Conservation (phyloP, 768 basidiomycete genomes). For the Scleroderma citrinum region DNA sequence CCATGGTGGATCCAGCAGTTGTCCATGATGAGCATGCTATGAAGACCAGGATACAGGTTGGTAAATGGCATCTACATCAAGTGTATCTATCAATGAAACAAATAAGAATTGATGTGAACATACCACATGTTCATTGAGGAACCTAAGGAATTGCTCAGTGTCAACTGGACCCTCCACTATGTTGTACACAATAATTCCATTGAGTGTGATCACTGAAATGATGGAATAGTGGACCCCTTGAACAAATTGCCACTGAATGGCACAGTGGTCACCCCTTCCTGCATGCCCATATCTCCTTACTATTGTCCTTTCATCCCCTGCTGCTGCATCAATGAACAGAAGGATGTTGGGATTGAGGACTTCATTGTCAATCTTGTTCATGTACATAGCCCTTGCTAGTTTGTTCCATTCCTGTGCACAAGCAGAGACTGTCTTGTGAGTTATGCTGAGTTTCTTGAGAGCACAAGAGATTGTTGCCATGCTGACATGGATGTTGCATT, state of each 20-base stretch:
- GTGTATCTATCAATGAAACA: neutral
- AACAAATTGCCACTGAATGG: slow-evolving; percentile 6
- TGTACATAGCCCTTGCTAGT: neutral
- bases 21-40: slow-evolving; percentile 16
- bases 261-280: slow-evolving; percentile 2
- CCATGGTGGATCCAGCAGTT: slow-evolving; percentile 18
- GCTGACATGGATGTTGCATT: neutral
- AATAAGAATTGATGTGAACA: neutral
- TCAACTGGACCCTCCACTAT: slow-evolving; percentile 14
- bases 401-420: slow-evolving; percentile 9
- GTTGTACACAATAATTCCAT: slow-evolving; percentile 15
- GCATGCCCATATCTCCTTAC: neutral
- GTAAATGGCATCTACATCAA: slow-evolving; percentile 5
- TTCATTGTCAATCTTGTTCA: neutral
- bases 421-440: slow-evolving; percentile 7
- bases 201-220: slow-evolving; percentile 13
- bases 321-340: slow-evolving; percentile 15
- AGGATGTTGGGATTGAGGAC: slow-evolving; percentile 11
- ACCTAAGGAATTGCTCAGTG: slow-evolving; percentile 2
- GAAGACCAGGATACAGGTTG: slow-evolving; percentile 8
- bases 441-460: slow-evolving; percentile 4
- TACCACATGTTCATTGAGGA: slow-evolving; percentile 5
- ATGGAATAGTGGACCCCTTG: slow-evolving; percentile 7
- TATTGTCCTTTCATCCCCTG: slow-evolving; percentile 10
- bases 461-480: slow-evolving; percentile 4